phyloP scores from a whole-genome alignment of 202 grass and related monocot species.

The Hordeum pubiflorum region DNA sequence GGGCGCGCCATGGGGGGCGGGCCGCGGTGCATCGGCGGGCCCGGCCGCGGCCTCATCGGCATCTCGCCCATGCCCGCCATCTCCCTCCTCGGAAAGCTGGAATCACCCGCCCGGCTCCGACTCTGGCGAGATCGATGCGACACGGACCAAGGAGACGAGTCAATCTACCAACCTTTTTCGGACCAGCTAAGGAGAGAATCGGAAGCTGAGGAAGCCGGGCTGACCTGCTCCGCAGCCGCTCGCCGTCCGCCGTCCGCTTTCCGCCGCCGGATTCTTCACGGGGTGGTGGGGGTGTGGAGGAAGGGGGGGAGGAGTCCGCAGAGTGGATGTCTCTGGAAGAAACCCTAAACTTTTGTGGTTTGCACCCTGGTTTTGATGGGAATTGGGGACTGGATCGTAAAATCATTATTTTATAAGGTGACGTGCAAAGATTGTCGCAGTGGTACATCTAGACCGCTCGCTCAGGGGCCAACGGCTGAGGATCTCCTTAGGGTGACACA shows the following conservation, averaged over 20 bases:
- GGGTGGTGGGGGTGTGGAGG: background rate
- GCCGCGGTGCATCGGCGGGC: constrained; percentile 60
- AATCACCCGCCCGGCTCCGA: background rate
- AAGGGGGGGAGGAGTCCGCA: background rate
- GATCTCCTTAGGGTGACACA: background rate
- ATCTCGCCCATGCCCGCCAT: constrained; percentile 43
- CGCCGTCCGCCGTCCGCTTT: background rate
- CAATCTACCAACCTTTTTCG: background rate
- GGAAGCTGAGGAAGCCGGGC: no score
- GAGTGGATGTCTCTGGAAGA: background rate
- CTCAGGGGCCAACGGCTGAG: background rate
- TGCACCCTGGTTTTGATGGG: background rate
- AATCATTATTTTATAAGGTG: background rate
- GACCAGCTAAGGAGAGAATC: background rate
- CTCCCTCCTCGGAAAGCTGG: background rate
- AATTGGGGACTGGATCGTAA: background rate
- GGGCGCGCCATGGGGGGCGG: constrained; percentile 59
- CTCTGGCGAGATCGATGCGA: constrained; percentile 7
- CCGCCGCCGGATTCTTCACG: constrained; percentile 4
- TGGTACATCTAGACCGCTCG: background rate
- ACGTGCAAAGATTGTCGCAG: background rate
- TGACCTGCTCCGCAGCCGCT: constrained; percentile 11
- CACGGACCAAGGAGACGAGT: background rate
- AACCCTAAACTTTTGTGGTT: constrained; percentile 21
- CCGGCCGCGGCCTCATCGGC: constrained; percentile 54